Conservation (phyloP, 306 rosid genomes). For the Crataegus laevigata region DNA sequence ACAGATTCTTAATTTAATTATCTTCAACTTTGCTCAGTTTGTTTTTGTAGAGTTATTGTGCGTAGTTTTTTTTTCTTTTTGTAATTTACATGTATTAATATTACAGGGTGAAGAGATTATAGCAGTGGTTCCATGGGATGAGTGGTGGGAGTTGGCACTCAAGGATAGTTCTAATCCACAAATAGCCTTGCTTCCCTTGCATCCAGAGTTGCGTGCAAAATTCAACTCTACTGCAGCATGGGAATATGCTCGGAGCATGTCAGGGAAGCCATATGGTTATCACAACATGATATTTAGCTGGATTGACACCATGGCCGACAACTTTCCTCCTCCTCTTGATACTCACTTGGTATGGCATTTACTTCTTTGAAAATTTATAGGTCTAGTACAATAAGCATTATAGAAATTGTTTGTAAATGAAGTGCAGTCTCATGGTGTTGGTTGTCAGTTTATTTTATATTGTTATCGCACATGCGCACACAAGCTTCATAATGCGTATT, state of each 20-base stretch:
- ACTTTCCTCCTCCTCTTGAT: slow-evolving; percentile 99
- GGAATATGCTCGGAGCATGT: slow-evolving; percentile 90
- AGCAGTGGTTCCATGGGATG: slow-evolving; percentile 86
- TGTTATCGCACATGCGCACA: background rate
- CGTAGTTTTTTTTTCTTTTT: background rate
- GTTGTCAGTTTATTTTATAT: background rate
- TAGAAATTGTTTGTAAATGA: slow-evolving; percentile 12
- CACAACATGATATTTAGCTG: slow-evolving; percentile 99
- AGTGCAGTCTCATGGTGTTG: background rate
- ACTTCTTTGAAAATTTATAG: background rate
- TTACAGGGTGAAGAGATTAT: slow-evolving; percentile 93
- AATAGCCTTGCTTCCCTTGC: slow-evolving; percentile 91
- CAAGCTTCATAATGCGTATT: background rate
- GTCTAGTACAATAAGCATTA: background rate
- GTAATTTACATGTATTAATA: background rate
- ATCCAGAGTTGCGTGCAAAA: slow-evolving; percentile 62
- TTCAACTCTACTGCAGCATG: slow-evolving; percentile 89
- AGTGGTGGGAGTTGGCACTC: slow-evolving; percentile 88
- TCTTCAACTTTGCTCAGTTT: background rate
- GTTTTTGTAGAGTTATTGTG: background rate
- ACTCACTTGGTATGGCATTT: slow-evolving; percentile 77
- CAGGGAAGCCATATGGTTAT: slow-evolving; percentile 97
- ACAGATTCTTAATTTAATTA: background rate
- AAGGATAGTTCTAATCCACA: slow-evolving; percentile 90
- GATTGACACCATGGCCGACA: slow-evolving; percentile 93